Conservation (phyloP, 176 grass and related monocot genomes). For the Dactylis glomerata region DNA sequence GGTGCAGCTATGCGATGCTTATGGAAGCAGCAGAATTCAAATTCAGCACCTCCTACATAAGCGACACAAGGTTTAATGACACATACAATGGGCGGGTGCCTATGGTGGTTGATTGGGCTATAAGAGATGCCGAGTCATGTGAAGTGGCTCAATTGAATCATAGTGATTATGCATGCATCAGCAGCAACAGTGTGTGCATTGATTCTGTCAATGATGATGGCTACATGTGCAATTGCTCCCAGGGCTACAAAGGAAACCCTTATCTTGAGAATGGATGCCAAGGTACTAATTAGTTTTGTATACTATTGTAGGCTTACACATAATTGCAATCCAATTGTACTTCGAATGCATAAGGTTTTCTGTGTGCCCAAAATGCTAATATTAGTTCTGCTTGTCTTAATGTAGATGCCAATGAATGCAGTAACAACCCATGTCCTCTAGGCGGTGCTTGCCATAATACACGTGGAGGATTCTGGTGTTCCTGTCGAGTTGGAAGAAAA, state of each 20-base stretch:
- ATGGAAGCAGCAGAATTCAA: neutral
- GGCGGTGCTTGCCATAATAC: neutral
- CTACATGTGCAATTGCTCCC: neutral
- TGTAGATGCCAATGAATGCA: constrained; percentile 24
- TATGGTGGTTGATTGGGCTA: neutral
- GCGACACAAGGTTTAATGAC: neutral
- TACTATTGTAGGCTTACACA: too few relatives aligned
- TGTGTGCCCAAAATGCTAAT: neutral
- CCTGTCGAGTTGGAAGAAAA: constrained; percentile 8
- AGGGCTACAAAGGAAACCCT: neutral
- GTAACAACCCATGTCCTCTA: neutral
- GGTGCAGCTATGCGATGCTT: neutral
- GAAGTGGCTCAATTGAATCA: too few relatives aligned
- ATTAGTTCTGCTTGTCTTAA: neutral
- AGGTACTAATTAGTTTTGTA: neutral
- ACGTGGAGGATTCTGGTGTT: neutral
- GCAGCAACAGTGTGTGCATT: neutral
- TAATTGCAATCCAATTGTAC: neutral
- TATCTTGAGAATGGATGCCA: constrained; percentile 5
- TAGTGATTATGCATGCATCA: neutral
- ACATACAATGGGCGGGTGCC: fast-evolving
- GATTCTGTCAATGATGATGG: neutral
- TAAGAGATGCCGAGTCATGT: too few relatives aligned
- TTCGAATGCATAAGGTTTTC: too few relatives aligned
- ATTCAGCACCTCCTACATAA: neutral